Evolutionary conservation across 768 basidiomycete species (phyloP).

Genomic region (Suillus weaverae): DNA sequence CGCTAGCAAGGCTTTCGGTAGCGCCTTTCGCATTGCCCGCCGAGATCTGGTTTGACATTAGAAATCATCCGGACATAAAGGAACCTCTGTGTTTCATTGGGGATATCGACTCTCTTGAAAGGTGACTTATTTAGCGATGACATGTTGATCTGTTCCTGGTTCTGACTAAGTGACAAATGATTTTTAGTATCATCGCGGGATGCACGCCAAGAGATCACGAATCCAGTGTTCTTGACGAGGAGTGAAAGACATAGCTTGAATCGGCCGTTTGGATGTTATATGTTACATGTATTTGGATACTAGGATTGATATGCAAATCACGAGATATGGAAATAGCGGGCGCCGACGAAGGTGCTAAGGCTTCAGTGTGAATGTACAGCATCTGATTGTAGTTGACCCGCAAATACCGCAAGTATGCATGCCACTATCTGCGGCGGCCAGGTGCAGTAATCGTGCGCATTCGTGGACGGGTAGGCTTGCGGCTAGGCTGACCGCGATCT

Average conservation of each 20-base stretch:
- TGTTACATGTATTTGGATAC: conserved; percentile 28
- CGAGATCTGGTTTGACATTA: conserved; percentile 29
- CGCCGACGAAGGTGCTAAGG: neutral
- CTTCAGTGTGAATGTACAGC: neutral
- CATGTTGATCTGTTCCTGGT: conserved; percentile 4
- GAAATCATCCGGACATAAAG: conserved; percentile 14
- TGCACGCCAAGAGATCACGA: conserved; percentile 5
- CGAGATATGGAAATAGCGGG: neutral
- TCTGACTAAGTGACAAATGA: neutral
- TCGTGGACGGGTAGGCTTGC: conserved; percentile 29
- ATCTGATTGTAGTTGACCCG: neutral
- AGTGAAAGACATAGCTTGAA: neutral
- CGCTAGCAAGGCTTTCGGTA: conserved; percentile 12
- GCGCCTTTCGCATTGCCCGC: conserved; percentile 18
- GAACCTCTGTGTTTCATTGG: conserved; percentile 18
- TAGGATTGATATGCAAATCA: conserved; percentile 29
- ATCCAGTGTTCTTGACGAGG: conserved; percentile 3
- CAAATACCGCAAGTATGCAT: neutral
- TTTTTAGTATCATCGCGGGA: conserved; percentile 9
- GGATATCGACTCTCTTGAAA: conserved; percentile 26
- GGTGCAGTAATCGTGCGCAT: conserved; percentile 21
- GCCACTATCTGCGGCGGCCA: conserved; percentile 30
- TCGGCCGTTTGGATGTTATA: conserved; percentile 22
- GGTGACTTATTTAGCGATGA: conserved; percentile 15
- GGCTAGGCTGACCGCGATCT: conserved; percentile 25